A percentile compares a stretch with the other conserved stretches of the same genome.
These are phyloP conservation scores for Metarhizium album DNA, from an alignment of 2,329 filamentous ascomycete species.

Conservation along the genomic window DNA sequence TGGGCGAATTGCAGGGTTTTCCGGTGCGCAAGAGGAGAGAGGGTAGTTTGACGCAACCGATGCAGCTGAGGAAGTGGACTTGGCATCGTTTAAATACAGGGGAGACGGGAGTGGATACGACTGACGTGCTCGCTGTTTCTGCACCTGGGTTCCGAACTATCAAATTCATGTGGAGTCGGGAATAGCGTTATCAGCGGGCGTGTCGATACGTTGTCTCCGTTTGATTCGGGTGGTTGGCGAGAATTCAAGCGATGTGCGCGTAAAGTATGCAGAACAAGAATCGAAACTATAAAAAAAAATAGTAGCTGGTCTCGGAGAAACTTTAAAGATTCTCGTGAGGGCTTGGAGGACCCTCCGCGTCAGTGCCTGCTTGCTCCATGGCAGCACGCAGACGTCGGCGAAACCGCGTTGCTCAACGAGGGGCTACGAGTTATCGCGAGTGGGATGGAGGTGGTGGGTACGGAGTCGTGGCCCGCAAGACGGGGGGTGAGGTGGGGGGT, in stretches of 20 bases:
- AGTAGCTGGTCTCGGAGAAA: not conserved
- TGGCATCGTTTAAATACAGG: not conserved
- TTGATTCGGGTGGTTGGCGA: no score
- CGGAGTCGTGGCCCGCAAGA: no score
- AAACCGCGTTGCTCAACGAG: no score
- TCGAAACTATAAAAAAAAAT: no score
- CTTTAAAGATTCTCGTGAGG: not conserved
- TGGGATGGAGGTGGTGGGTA: not conserved
- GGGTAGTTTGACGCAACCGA: not conserved
- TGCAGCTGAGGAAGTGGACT: not conserved
- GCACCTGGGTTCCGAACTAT: not conserved
- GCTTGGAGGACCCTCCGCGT: not conserved
- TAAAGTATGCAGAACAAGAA: no score
- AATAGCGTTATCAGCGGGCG: not conserved
- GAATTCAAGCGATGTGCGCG: no score
- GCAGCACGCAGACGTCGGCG: no score
- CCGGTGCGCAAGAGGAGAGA: conserved; percentile 1
- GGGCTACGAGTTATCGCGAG: not conserved
- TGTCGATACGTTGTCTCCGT: no score
- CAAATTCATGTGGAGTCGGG: not conserved
- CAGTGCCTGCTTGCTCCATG: no score
- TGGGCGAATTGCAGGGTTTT: not conserved
- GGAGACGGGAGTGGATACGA: conserved; percentile 2
- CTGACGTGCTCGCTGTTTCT: not conserved
- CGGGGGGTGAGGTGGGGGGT: no score